phyloP scores from a whole-genome alignment of 257 asterid genomes.

The Solanum chmielewskii region DNA sequence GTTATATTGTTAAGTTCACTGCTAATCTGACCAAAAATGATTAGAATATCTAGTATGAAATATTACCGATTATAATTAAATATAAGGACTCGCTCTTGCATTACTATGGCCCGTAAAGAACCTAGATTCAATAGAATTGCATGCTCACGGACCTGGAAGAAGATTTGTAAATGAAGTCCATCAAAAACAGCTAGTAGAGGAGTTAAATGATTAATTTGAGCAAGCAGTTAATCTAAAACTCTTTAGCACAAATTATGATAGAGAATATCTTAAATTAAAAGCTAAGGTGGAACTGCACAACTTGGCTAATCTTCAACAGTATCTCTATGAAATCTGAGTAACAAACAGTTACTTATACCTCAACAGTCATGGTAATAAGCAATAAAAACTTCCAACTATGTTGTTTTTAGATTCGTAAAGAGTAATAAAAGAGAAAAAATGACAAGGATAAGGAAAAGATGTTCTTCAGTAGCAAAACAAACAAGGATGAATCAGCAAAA shows the following conservation, averaged over 20 bases:
- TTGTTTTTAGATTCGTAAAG: neutral
- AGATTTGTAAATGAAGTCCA: neutral
- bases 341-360: neutral
- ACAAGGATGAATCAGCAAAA: neutral
- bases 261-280: neutral
- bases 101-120: conserved; percentile 79
- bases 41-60: neutral
- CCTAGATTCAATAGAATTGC: conserved; percentile 95
- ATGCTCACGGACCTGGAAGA: conserved; percentile 71
- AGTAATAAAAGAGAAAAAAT: neutral
- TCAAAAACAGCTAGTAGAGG: neutral
- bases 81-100: conserved; percentile 80
- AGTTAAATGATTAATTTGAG: neutral
- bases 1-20: neutral
- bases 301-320: neutral
- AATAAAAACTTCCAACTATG: neutral
- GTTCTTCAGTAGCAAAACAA: neutral
- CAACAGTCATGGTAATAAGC: neutral
- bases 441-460: neutral
- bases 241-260: neutral
- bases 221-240: neutral
- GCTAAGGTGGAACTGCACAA: neutral
- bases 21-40: neutral
- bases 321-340: neutral
- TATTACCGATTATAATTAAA: conserved; percentile 89